phyloP scores from a whole-genome alignment of 371 early-diverging fungal genomes.

The Mortierella sp. region DNA sequence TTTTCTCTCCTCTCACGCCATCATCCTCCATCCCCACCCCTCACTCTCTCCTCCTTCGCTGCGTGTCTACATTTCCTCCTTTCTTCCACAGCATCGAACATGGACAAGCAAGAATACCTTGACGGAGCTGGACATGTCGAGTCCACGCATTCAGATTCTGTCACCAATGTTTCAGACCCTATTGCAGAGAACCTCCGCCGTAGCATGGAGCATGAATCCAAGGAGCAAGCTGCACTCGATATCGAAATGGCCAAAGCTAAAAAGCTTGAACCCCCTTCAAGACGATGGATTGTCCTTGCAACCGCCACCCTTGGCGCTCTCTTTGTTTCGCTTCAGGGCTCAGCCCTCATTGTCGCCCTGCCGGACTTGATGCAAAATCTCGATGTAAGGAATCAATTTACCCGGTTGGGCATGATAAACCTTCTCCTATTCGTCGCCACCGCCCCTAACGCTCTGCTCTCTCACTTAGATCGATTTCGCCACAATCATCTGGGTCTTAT shows the following conservation, averaged over 20 bases:
- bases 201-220: constrained; percentile 31
- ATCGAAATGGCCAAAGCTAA: constrained; percentile 40
- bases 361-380: constrained; percentile 45
- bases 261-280: constrained; percentile 38
- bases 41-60: too few species aligned
- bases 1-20: too few species aligned
- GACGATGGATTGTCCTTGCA: constrained; percentile 49
- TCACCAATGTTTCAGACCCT: constrained; percentile 24
- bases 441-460: too few species aligned
- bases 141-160: constrained; percentile 14
- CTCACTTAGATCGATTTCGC: constrained; percentile 31
- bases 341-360: constrained; percentile 44
- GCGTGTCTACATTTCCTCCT: too few species aligned
- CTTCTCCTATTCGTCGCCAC: too few species aligned
- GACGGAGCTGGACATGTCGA: too few species aligned
- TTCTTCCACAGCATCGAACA: too few species aligned
- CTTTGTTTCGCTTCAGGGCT: constrained; percentile 47
- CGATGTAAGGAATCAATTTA: constrained; percentile 11
- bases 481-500: constrained; percentile 45
- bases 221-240: constrained; percentile 39
- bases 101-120: too few species aligned
- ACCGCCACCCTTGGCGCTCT: constrained; percentile 45
- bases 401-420: background rate
- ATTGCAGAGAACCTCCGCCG: constrained; percentile 25
- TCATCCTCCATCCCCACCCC: too few species aligned